A percentile compares a stretch with the other conserved stretches of the same genome.
phyloP scores from a whole-genome alignment of 2,329 filamentous ascomycete genomes.

The Penicillium sp. region DNA sequence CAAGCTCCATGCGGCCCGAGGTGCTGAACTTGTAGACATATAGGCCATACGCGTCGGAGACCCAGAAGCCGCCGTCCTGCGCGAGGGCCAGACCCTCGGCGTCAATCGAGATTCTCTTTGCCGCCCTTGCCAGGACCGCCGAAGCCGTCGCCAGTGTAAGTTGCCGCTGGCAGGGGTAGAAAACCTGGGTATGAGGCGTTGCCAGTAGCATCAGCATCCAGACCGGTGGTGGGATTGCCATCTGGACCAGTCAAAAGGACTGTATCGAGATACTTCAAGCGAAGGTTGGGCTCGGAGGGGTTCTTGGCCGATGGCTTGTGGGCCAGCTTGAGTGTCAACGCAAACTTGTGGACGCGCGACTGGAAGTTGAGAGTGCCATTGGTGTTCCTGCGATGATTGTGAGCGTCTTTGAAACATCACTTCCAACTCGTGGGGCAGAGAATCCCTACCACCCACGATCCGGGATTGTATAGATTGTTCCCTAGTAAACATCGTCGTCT shows the following conservation, averaged over 20 bases:
- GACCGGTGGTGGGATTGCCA: constrained; percentile 63
- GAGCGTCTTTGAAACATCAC: not conserved
- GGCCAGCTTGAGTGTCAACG: constrained; percentile 59
- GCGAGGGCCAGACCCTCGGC: constrained; percentile 67
- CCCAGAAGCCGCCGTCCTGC: constrained; percentile 65
- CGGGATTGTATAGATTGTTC: constrained; percentile 64
- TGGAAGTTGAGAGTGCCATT: constrained; percentile 70
- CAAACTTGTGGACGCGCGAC: constrained; percentile 68
- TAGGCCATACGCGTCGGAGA: constrained; percentile 71
- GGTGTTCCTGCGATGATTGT: constrained; percentile 58
- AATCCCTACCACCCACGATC: constrained; percentile 64
- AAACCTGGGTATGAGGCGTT: constrained; percentile 60
- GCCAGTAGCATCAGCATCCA: constrained; percentile 62
- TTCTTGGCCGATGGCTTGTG: constrained; percentile 53
- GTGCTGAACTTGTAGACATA: constrained; percentile 68
- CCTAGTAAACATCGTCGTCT: constrained; percentile 57
- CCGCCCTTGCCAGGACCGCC: constrained; percentile 63
- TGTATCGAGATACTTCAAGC: constrained; percentile 65
- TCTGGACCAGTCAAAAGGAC: constrained; percentile 66
- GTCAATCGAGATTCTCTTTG: constrained; percentile 62
- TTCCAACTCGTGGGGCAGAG: not conserved
- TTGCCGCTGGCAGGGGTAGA: constrained; percentile 63
- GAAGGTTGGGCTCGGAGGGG: constrained; percentile 62
- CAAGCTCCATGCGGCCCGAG: constrained; percentile 61
- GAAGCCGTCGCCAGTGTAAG: constrained; percentile 68